A percentile compares a stretch with the other conserved stretches of the same genome.
These are phyloP conservation scores for Scheffersomyces amazonensis DNA, from an alignment of 805 yeast species.

Conservation along the genomic window DNA sequence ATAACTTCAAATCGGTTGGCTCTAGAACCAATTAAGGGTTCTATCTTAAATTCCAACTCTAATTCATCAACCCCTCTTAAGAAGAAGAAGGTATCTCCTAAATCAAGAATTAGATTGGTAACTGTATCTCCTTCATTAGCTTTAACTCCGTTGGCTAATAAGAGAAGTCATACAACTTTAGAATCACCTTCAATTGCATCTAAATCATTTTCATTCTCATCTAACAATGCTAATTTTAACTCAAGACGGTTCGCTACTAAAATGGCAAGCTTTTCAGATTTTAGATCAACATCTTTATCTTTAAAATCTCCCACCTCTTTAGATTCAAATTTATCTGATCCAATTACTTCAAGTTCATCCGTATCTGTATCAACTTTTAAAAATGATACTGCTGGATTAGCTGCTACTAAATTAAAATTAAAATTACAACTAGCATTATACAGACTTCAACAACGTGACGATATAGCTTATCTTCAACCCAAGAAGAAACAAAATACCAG, in stretches of 20 bases:
- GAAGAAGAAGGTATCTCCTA: conserved; percentile 2
- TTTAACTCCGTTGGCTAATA: not conserved
- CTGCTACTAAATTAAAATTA: conserved; percentile 42
- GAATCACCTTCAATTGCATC: not conserved
- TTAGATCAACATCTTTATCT: conserved; percentile 10
- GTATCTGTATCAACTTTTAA: conserved; percentile 8
- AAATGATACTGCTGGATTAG: conserved; percentile 35
- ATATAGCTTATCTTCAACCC: not conserved
- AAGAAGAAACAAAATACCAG: conserved; percentile 3
- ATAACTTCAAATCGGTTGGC: conserved; percentile 28
- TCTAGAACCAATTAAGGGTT: conserved; percentile 34
- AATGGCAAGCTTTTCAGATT: conserved; percentile 22
- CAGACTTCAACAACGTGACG: conserved; percentile 26
- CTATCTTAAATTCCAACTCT: conserved; percentile 18
- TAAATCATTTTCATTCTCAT: not conserved
- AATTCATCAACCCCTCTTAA: conserved; percentile 2
- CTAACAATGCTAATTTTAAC: too few relatives aligned
- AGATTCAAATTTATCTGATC: not conserved
- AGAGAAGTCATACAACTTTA: not conserved
- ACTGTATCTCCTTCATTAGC: not conserved
- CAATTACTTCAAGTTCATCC: not conserved
- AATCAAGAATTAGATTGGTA: not conserved
- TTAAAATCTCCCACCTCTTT: too few relatives aligned
- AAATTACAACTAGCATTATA: conserved; percentile 41
- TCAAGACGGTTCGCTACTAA: not conserved